phyloP scores from a whole-genome alignment of 345 rosid species.

The Sonneratia alba region DNA sequence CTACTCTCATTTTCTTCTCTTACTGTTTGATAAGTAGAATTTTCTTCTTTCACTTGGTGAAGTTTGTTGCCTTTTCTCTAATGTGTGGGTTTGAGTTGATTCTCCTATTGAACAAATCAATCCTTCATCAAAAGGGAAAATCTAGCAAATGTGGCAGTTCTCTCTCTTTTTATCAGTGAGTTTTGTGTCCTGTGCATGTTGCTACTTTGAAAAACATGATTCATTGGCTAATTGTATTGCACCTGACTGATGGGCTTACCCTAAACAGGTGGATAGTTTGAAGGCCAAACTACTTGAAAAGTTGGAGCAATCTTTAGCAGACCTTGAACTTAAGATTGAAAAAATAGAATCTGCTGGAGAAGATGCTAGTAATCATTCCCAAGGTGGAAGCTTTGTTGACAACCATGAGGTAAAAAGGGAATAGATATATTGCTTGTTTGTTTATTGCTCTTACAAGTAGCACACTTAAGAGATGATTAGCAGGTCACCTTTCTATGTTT shows the following conservation, averaged over 20 bases:
- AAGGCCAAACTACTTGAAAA: slow-evolving; percentile 79
- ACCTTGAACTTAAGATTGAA: slow-evolving; percentile 50
- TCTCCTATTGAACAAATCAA: neutral
- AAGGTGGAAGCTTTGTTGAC: slow-evolving; percentile 27
- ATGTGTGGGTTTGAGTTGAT: neutral
- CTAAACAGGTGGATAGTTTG: slow-evolving; percentile 68
- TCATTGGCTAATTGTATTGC: neutral
- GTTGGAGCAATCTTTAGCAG: slow-evolving; percentile 76
- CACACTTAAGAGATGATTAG: neutral
- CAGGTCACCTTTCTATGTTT: neutral
- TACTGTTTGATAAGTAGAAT: neutral
- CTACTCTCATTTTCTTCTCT: neutral
- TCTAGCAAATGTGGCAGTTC: neutral
- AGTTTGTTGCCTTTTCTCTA: neutral
- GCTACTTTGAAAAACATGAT: neutral
- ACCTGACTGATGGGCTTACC: slow-evolving; percentile 2
- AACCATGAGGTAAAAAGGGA: slow-evolving; percentile 47
- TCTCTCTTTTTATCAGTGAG: neutral
- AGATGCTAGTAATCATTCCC: slow-evolving; percentile 33
- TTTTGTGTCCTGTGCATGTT: neutral
- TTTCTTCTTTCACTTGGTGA: neutral
- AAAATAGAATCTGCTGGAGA: slow-evolving; percentile 27
- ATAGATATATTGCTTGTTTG: neutral
- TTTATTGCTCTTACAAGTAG: neutral
- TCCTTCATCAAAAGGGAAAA: neutral